Evolutionary conservation across 768 basidiomycete genomes (phyloP).

Genomic region (Butyriboletus loyo): DNA sequence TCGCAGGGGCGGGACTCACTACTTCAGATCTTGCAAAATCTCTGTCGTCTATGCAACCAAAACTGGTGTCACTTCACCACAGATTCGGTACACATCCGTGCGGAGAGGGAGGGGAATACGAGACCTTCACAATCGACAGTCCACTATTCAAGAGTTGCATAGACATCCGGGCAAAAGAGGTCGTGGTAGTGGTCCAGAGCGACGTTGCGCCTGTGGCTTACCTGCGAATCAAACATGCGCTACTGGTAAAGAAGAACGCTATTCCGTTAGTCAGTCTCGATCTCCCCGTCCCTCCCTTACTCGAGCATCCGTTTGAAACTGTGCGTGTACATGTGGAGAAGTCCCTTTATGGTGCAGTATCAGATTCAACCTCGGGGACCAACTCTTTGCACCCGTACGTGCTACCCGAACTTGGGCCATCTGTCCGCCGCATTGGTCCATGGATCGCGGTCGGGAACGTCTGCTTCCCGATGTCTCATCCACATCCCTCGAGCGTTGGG

Average conservation of each 20-base stretch:
- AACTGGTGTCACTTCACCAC: constrained; percentile 66
- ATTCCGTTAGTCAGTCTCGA: constrained; percentile 1
- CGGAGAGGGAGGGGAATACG: constrained; percentile 98
- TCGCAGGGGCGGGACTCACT: constrained; percentile 89
- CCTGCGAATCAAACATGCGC: constrained; percentile 71
- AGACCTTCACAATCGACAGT: constrained; percentile 87
- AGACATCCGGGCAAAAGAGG: constrained; percentile 62
- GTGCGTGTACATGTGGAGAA: constrained; percentile 8
- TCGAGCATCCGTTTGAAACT: constrained; percentile 35
- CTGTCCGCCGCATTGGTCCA: constrained; percentile 37
- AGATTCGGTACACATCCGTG: constrained; percentile 91
- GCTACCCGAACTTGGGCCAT: constrained; percentile 7
- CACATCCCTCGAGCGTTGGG: constrained; percentile 57
- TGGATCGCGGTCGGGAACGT: constrained; percentile 75
- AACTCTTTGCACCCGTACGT: neutral
- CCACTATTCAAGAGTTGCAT: constrained; percentile 83
- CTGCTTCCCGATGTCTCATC: constrained; percentile 20
- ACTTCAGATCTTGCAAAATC: constrained; percentile 75
- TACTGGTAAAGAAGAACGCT: constrained; percentile 54
- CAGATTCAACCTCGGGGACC: neutral
- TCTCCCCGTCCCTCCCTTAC: constrained; percentile 45
- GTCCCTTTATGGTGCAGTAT: constrained; percentile 3
- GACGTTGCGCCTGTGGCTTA: constrained; percentile 91
- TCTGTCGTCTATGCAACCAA: constrained; percentile 70
- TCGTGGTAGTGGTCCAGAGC: constrained; percentile 74